These are phyloP conservation scores for Cercospora sp. DNA, from an alignment of 2,329 filamentous ascomycete species.

Conservation along the genomic window DNA sequence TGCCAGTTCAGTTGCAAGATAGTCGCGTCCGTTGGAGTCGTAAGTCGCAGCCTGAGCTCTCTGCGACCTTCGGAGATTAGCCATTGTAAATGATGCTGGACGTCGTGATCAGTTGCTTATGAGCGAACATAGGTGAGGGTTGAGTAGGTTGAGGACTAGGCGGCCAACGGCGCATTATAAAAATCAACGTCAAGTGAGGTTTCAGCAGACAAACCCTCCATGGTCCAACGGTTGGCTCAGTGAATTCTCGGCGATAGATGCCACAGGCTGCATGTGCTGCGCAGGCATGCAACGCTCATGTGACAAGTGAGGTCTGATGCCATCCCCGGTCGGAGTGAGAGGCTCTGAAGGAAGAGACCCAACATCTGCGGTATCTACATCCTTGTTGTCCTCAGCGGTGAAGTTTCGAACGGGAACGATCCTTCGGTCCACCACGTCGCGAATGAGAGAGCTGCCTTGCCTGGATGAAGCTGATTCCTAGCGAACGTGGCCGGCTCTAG, in stretches of 20 bases:
- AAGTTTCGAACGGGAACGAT: not conserved
- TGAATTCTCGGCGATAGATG: not conserved
- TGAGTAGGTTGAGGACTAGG: not conserved
- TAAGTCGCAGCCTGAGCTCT: slow-evolving; percentile 18
- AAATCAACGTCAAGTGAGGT: not conserved
- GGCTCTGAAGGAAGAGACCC: not conserved
- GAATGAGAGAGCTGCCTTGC: not conserved
- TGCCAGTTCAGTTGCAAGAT: slow-evolving; percentile 22
- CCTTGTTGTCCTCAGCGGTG: not conserved
- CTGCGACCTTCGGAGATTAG: slow-evolving; percentile 21
- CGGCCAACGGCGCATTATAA: not conserved
- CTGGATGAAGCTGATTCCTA: not conserved
- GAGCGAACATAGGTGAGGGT: not conserved
- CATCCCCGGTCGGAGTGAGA: not conserved
- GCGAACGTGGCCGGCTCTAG: slow-evolving; percentile 13
- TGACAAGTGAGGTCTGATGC: not conserved
- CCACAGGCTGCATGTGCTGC: not conserved
- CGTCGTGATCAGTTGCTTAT: not conserved
- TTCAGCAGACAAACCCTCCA: not conserved
- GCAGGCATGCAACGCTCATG: not conserved
- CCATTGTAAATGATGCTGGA: not conserved
- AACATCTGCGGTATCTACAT: not conserved
- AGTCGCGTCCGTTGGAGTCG: slow-evolving; percentile 32
- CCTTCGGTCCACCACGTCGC: not conserved
- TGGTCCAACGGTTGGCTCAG: not conserved